A percentile compares a stretch with the other conserved stretches of the same genome.
phyloP scores from a whole-genome alignment of 1,284 basidiomycete genomes.

The Cystobasidiaceae sp. region DNA sequence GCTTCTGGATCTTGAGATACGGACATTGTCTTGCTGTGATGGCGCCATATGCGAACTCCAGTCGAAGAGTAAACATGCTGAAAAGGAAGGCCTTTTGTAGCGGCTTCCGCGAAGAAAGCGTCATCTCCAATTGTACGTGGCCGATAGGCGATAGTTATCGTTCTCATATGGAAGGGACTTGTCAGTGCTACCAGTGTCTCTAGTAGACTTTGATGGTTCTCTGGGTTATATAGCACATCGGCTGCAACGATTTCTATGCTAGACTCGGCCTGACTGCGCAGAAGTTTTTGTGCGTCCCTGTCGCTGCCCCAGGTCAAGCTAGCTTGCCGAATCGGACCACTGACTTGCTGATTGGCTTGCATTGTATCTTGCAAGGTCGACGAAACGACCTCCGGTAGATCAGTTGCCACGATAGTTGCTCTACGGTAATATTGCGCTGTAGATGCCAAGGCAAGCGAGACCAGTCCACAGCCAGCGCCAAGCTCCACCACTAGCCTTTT shows the following conservation, averaged over 20 bases:
- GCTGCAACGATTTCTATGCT: conserved; percentile 34
- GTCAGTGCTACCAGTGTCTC: conserved; percentile 35
- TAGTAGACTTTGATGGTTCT: conserved; percentile 35
- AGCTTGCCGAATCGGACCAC: not conserved
- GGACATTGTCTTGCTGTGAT: no score
- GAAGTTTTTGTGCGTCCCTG: not conserved
- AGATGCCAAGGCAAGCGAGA: conserved; percentile 17
- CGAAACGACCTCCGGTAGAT: conserved; percentile 37
- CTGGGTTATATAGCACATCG: conserved; percentile 41
- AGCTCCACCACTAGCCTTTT: conserved; percentile 35
- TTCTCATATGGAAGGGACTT: not conserved
- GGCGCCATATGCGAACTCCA: conserved; percentile 36
- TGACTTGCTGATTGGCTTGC: conserved; percentile 6
- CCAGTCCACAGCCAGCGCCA: conserved; percentile 40
- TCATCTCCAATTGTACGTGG: conserved; percentile 38
- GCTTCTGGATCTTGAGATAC: no score
- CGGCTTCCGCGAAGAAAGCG: conserved; percentile 34
- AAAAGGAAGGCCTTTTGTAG: conserved; percentile 28
- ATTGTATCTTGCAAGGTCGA: conserved; percentile 35
- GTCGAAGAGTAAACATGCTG: conserved; percentile 31
- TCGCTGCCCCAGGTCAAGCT: conserved; percentile 31
- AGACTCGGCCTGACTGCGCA: not conserved
- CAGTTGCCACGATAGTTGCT: conserved; percentile 34
- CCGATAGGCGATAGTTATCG: conserved; percentile 37
- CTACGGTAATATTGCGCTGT: not conserved